These are phyloP conservation scores for Pseudonectria buxi DNA, from an alignment of 2,329 filamentous ascomycete genomes.

Conservation along the genomic window DNA sequence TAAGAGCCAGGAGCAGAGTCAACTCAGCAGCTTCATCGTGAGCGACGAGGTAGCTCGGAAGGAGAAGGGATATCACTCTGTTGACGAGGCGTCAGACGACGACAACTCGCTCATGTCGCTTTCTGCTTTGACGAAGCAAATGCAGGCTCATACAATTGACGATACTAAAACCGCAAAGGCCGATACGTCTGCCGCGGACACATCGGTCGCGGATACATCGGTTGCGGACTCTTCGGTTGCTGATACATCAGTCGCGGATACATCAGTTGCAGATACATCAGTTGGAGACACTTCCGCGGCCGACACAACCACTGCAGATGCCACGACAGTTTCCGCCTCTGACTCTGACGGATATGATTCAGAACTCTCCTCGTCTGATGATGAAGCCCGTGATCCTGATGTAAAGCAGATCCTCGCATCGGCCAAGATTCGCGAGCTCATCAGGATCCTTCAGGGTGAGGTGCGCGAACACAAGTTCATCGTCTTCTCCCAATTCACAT, in stretches of 20 bases:
- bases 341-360: slow-evolving; percentile 29
- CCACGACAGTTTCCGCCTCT: slow-evolving; percentile 7
- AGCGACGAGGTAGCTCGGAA: slow-evolving; percentile 39
- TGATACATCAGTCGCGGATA: slow-evolving; percentile 4
- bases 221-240: slow-evolving; percentile 9
- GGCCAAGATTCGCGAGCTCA: slow-evolving; percentile 84
- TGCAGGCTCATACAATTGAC: slow-evolving; percentile 31
- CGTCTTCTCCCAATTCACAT: slow-evolving; percentile 96
- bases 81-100: slow-evolving; percentile 18
- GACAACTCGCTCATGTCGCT: slow-evolving; percentile 30
- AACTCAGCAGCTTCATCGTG: slow-evolving; percentile 49
- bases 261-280: slow-evolving; percentile 4
- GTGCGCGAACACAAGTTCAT: slow-evolving; percentile 87
- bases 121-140: slow-evolving; percentile 30
- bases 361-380: slow-evolving; percentile 13
- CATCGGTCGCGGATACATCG: not conserved
- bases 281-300: slow-evolving; percentile 8
- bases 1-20: slow-evolving; percentile 46
- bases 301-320: slow-evolving; percentile 7
- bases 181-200: slow-evolving; percentile 1
- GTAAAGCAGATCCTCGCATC: slow-evolving; percentile 55
- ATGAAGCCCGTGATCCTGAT: slow-evolving; percentile 18
- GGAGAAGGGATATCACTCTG: slow-evolving; percentile 23
- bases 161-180: slow-evolving; percentile 14
- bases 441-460: slow-evolving; percentile 74